Evolutionary conservation across 2,329 filamentous ascomycete genomes (phyloP).

Genomic region (Fusarium beomiforme): DNA sequence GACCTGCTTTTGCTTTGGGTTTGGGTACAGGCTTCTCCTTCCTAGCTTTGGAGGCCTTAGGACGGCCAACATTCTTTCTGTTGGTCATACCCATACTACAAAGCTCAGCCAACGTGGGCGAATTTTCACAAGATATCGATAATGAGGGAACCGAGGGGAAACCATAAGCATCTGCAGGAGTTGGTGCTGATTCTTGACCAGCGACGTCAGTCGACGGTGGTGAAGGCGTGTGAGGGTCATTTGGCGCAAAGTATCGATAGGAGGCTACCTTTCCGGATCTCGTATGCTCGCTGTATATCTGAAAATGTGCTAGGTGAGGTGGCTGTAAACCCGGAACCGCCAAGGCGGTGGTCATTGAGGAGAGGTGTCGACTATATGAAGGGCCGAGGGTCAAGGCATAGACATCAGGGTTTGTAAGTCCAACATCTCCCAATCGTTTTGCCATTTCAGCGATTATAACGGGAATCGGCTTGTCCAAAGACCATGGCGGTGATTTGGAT

Average conservation of each 20-base stretch:
- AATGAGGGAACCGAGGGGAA: conserved; percentile 17
- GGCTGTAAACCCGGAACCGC: conserved; percentile 48
- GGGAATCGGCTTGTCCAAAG: conserved; percentile 48
- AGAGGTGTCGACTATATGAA: conserved; percentile 51
- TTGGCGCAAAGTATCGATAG: conserved; percentile 45
- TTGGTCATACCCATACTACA: conserved; percentile 39
- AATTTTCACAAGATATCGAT: conserved; percentile 13
- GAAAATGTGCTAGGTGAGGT: conserved; percentile 46
- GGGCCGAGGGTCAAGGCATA: conserved; percentile 50
- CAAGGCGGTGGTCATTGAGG: conserved; percentile 50
- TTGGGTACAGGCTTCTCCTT: conserved; percentile 11
- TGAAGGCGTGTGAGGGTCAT: background rate
- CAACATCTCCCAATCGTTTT: conserved; percentile 41
- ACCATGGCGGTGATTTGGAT: conserved; percentile 46
- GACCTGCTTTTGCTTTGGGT: conserved; percentile 7
- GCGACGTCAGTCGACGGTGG: background rate
- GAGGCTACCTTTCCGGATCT: conserved; percentile 51
- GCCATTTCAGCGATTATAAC: conserved; percentile 46
- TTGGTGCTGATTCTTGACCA: background rate
- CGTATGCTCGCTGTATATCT: conserved; percentile 49
- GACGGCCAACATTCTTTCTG: conserved; percentile 44
- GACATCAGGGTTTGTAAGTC: conserved; percentile 51
- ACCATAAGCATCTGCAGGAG: conserved; percentile 24
- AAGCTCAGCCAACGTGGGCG: conserved; percentile 37
- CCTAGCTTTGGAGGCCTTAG: conserved; percentile 18